Evolutionary conservation across 257 asterid genomes (phyloP), one percentile per base, ranked within the genome.

Genomic region (Capsicum pubescens): DNA sequence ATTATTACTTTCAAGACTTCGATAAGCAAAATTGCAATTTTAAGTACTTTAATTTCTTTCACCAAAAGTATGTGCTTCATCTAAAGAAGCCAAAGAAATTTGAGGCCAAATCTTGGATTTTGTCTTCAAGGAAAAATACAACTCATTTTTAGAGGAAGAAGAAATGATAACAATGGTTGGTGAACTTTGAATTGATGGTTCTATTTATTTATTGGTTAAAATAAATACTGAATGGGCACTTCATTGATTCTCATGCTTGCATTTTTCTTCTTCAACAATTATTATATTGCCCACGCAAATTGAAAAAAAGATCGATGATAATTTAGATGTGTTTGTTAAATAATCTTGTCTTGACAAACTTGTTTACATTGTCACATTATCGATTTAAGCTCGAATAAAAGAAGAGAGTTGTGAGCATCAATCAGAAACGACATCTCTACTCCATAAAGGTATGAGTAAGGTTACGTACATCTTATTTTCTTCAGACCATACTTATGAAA

Each of bases 51-150:
- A 19, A 8, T 52, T 76, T 50, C 81, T 76, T 52, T 76, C 48
- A 21, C 44, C 63, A 76, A 76, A 52, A 50, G 81, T 76, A 76
- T 52, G 61, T 50, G 21, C 44, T 21, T 48, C 80, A 50, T 48
- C 11, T 74, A 74, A 48, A 48, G 60, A 12, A 39, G 19, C 46
- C 81, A 52, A 76, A 76, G 14, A 50, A 76, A 76, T 0, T 52
- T 76, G 8, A 52, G 59, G 21, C 61, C 52, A 21, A 21, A 8
- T 2, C 21, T 50, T 76, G 61, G 58, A 13, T 76, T 76, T 76
- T 76, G 81, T 76, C 81, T 50, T 76, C 61, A 12, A 50, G 39
- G 63, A 76, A 50, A 76, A 76, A 50, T 76, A 76, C 81, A 76
- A 52, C 14, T 76, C 61, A 21, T 54, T 52, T 2, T 76, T 52